A percentile compares a stretch with the other conserved stretches of the same genome.
phyloP scores from a whole-genome alignment of 805 yeast species.

The Yamadazyma akitaensis region DNA sequence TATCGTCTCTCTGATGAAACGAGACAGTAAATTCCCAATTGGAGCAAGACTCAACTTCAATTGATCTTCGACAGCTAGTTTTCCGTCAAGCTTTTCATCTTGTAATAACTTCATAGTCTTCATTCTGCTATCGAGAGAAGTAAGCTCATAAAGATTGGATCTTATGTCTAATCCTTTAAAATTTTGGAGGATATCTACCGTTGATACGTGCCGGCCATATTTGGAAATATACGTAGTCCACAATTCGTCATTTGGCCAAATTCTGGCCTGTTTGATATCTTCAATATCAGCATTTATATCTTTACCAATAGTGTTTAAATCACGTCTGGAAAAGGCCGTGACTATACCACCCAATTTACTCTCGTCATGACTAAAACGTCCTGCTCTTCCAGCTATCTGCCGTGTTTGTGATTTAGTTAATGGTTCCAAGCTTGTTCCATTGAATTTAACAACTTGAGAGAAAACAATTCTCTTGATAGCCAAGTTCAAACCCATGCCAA shows the following conservation, averaged over 20 bases:
- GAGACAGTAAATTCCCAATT: constrained; percentile 33
- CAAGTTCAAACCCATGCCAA: constrained; percentile 95
- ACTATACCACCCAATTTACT: constrained; percentile 47
- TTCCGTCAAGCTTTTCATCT: constrained; percentile 21
- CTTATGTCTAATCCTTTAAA: constrained; percentile 7
- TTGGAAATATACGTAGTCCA: constrained; percentile 64
- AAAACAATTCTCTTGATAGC: constrained; percentile 80
- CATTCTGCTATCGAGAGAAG: constrained; percentile 10
- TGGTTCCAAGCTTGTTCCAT: constrained; percentile 51
- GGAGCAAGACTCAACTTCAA: constrained; percentile 62
- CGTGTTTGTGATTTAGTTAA: constrained; percentile 68
- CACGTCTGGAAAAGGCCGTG: constrained; percentile 47
- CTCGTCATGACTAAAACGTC: constrained; percentile 52
- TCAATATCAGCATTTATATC: constrained; percentile 52
- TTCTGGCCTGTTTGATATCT: constrained; percentile 54
- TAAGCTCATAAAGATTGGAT: constrained; percentile 6
- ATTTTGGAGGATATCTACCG: constrained; percentile 5
- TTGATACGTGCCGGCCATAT: constrained; percentile 28
- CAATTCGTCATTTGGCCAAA: constrained; percentile 80
- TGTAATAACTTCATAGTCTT: constrained; percentile 34
- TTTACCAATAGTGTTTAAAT: constrained; percentile 42
- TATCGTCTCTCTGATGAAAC: constrained; percentile 40
- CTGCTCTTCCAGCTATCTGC: constrained; percentile 97
- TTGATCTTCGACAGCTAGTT: constrained; percentile 52
- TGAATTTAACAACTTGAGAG: constrained; percentile 61